Conservation (phyloP, 768 basidiomycete species). For the Leccinellum rugosiceps region DNA sequence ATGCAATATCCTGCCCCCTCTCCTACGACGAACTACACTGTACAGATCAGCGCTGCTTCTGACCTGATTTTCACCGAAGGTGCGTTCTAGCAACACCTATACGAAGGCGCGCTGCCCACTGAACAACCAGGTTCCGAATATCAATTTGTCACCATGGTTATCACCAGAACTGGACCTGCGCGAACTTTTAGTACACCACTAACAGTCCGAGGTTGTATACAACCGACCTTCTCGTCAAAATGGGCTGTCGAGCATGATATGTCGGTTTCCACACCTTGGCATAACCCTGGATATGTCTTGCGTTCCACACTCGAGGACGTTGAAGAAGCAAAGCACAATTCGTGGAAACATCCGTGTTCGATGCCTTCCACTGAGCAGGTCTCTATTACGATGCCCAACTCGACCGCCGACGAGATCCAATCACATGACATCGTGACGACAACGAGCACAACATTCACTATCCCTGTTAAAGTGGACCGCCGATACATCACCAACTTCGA, state of each 20-base stretch:
- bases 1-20: background rate
- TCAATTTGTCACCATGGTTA: background rate
- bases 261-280: background rate
- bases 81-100: background rate
- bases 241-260: background rate
- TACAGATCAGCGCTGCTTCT: background rate
- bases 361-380: background rate
- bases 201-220: background rate
- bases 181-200: background rate
- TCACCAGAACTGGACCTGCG: background rate
- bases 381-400: background rate
- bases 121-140: background rate
- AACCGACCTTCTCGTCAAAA: background rate
- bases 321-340: background rate
- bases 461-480: background rate
- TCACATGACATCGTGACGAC: background rate
- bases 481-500: background rate
- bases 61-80: background rate
- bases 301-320: background rate
- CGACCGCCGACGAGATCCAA: background rate
- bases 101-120: background rate
- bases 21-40: background rate
- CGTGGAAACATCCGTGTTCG: background rate
- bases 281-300: background rate
- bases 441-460: background rate